phyloP scores from a whole-genome alignment of 2,329 filamentous ascomycete species.

The Pseudonectria foliicola region DNA sequence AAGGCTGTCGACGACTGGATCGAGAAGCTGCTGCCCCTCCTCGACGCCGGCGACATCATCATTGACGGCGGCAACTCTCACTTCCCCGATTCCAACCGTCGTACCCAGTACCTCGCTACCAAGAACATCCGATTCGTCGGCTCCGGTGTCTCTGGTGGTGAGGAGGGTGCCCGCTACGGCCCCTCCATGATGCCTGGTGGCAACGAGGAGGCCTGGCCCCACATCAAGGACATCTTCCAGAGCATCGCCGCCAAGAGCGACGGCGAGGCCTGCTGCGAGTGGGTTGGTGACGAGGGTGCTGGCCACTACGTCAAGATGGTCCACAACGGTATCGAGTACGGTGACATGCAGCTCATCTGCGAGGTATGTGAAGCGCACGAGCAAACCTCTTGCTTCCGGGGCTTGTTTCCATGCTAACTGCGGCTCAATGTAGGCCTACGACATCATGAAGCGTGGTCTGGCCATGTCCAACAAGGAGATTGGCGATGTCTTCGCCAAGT shows the following conservation, averaged over 20 bases:
- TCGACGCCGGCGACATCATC: constrained; percentile 90
- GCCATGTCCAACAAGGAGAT: constrained; percentile 89
- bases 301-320: constrained; percentile 99
- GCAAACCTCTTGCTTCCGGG: not conserved
- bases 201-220: constrained; percentile 94
- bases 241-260: constrained; percentile 96
- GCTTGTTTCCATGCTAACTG: constrained; percentile 11
- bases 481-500: constrained; percentile 85
- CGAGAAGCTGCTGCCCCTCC: constrained; percentile 78
- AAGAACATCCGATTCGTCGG: constrained; percentile 97
- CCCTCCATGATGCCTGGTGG: constrained; percentile 98
- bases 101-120: constrained; percentile 73
- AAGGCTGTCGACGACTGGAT: constrained; percentile 99
- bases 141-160: constrained; percentile 95
- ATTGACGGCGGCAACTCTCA: constrained; percentile 98
- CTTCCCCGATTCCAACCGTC: constrained; percentile 98
- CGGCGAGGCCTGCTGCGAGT: constrained; percentile 96
- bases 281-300: constrained; percentile 98
- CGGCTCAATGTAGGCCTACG: constrained; percentile 68
- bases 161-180: constrained; percentile 97
- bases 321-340: constrained; percentile 99
- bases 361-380: constrained; percentile 56
- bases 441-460: constrained; percentile 98
- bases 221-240: constrained; percentile 99
- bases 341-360: constrained; percentile 99